A percentile compares a stretch with the other conserved stretches of the same genome.
phyloP scores from a whole-genome alignment of 176 grass and related monocot species.

The Themeda triandra region DNA sequence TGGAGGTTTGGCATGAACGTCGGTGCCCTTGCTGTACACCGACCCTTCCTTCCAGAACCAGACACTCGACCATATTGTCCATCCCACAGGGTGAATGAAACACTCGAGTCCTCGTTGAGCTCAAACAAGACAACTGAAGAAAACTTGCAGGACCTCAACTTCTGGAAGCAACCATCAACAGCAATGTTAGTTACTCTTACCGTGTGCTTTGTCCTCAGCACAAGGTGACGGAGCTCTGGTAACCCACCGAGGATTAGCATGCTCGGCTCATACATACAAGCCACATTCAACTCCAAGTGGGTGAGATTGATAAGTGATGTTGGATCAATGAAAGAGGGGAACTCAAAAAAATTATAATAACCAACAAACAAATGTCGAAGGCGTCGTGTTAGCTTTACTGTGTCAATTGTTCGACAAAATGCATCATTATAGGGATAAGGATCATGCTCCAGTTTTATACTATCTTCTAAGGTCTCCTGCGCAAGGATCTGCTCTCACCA shows the following conservation, averaged over 20 bases:
- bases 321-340: neutral
- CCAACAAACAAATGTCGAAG: neutral
- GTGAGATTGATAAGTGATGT: neutral
- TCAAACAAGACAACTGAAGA: neutral
- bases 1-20: neutral
- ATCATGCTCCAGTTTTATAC: no score
- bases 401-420: no score
- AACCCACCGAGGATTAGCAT: neutral
- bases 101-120: neutral
- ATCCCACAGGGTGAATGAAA: neutral
- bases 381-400: no score
- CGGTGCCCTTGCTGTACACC: neutral
- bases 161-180: neutral
- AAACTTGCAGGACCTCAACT: neutral
- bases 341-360: accelerated
- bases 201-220: accelerated
- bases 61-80: neutral
- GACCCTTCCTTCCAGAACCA: no score
- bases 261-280: neutral
- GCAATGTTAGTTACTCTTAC: neutral
- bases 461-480: no score
- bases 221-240: neutral
- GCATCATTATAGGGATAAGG: no score
- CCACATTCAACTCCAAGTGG: neutral
- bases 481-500: no score